A percentile compares a stretch with the other conserved stretches of the same genome.
Conservation (phyloP, 1,139 yeast species). For the Nematodospora anomalae region DNA sequence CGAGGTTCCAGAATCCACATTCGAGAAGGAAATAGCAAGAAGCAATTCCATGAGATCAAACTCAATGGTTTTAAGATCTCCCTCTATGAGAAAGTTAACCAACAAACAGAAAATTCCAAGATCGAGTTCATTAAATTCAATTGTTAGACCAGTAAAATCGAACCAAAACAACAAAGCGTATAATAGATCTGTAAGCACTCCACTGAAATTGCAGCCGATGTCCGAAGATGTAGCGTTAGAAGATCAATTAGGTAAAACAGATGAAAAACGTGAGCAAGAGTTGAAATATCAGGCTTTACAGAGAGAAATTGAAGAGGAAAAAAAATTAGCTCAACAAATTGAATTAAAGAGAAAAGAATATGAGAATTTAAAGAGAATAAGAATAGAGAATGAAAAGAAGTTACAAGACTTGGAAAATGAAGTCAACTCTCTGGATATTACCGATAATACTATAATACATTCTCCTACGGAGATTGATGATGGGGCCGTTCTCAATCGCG, state of each 20-base stretch:
- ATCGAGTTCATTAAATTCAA: conserved; percentile 18
- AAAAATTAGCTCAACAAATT: conserved; percentile 29
- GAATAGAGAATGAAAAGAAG: conserved; percentile 22
- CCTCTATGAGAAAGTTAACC: conserved; percentile 19
- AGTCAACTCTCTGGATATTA: conserved; percentile 3
- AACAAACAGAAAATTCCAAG: conserved; percentile 20
- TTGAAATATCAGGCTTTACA: conserved; percentile 19
- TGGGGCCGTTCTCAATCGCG: background rate
- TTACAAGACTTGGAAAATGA: conserved; percentile 17
- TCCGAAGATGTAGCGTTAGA: conserved; percentile 19
- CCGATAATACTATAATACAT: conserved; percentile 10
- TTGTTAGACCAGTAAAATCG: conserved; percentile 5
- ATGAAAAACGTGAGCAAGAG: conserved; percentile 16
- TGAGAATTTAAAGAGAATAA: conserved; percentile 24
- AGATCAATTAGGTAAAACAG: conserved; percentile 13
- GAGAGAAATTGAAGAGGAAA: conserved; percentile 33
- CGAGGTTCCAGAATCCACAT: conserved; percentile 44
- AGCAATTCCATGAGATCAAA: conserved; percentile 38
- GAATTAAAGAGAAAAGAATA: conserved; percentile 33
- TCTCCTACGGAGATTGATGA: background rate
- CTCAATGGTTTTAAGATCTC: conserved; percentile 21
- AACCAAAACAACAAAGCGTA: background rate
- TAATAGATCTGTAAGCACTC: conserved; percentile 9
- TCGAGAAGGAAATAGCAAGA: conserved; percentile 41
- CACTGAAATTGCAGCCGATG: conserved; percentile 16